Base-by-base conservation (phyloP, 108 stramenopile species). In the Cyclotella sp. region DNA sequence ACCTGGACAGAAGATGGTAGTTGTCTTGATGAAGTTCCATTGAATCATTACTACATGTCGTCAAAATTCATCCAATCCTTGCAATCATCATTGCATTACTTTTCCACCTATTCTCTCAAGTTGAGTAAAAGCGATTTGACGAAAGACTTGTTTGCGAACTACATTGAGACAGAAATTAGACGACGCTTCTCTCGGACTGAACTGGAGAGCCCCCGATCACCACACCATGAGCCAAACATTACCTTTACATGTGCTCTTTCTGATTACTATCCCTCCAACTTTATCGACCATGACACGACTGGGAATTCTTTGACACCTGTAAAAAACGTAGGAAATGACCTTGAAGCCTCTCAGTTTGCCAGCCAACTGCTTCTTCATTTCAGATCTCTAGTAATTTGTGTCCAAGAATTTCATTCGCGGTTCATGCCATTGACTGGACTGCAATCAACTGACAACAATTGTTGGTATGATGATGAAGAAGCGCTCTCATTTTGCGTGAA, bases 361-460 rank as follows among this genome's bases (percentile, higher is more conserved):
- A 81, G 90, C 15, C 70, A 78, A 15, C 66, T 83, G 72, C 63
- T 86, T 42, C 63, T 94, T 28, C 89, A 91, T 57, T 83, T 88
- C 54, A 78, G 93, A 65, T 87, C 90, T 15, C 52, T 88, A 22
- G 75, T 84, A 47, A 70, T 77, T 52, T 84, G 86, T 51, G 69
- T 84, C 41, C 52, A 80, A 41, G 83, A 84, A 49, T 79, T 79
- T 55, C 67, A 76, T 61, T 19, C 39, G 10, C 63, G 81, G 34
- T 76, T 82, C 41, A 54, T 63, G 29, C 22, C 58, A 2, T 13
- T 71, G n/a, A 42, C 52, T 49, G 63, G 63, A 5, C 55, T 46
- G 18, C 43, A 19, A 42, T 63, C 68, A 15, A 65, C 21, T 41
- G 47, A 45, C 16, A 47, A 65, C 61, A 81, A 53, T 24, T 62